Evolutionary conservation across 192 early-diverging fungal genomes (phyloP).

Genomic region (Coemansia sp.): DNA sequence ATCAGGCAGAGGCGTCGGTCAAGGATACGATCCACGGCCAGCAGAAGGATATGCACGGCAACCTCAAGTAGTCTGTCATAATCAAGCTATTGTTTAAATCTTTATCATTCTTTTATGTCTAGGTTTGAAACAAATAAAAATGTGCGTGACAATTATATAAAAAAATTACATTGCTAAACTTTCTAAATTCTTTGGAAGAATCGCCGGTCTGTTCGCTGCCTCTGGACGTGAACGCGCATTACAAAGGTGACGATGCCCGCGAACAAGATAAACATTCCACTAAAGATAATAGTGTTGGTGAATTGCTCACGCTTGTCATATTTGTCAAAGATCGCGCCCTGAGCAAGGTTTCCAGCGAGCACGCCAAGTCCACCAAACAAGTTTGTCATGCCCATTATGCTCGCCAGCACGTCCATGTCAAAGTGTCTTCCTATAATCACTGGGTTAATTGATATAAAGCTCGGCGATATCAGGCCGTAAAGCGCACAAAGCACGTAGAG

Average conservation of each 20-base stretch:
- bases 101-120: neutral
- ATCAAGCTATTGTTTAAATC: neutral
- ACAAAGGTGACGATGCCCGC: constrained; percentile 21
- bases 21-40: neutral
- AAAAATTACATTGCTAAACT: neutral
- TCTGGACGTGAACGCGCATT: constrained; percentile 27
- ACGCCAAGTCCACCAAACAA: constrained; percentile 44
- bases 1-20: constrained; percentile 21
- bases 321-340: constrained; percentile 50
- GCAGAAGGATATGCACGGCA: neutral
- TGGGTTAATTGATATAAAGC: constrained; percentile 52
- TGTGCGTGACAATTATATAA: neutral
- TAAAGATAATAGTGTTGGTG: constrained; percentile 50
- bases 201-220: neutral
- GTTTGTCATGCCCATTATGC: constrained; percentile 49
- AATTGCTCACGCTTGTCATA: constrained; percentile 42
- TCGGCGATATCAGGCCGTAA: constrained; percentile 44
- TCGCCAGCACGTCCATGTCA: constrained; percentile 30
- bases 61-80: neutral
- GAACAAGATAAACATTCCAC: constrained; percentile 46
- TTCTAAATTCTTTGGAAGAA: constrained; percentile 30
- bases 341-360: constrained; percentile 40
- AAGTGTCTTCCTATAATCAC: constrained; percentile 43
- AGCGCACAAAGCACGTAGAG: constrained; percentile 42
- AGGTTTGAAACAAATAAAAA: neutral